A percentile compares a stretch with the other conserved stretches of the same genome.
phyloP scores from a whole-genome alignment of 1,284 basidiomycete genomes.

The Schizophyllum commune region DNA sequence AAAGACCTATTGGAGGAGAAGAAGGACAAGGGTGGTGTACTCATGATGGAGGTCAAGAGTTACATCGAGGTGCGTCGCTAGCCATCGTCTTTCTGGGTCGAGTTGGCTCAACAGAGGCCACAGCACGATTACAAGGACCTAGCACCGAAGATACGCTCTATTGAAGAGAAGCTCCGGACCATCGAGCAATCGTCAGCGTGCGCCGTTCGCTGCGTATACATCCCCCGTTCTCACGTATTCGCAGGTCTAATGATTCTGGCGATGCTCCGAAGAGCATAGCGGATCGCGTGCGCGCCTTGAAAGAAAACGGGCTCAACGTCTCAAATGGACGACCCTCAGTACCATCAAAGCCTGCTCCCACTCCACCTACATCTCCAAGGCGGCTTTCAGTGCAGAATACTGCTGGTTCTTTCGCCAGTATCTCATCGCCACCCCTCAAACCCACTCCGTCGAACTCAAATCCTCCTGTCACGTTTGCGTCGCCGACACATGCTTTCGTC shows the following conservation, averaged over 20 bases:
- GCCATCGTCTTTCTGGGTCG: slow-evolving; percentile 14
- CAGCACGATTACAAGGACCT: slow-evolving; percentile 39
- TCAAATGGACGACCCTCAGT: slow-evolving; percentile 44
- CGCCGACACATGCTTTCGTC: slow-evolving; percentile 49
- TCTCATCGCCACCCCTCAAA: slow-evolving; percentile 23
- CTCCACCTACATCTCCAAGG: slow-evolving; percentile 30
- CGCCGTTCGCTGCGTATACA: slow-evolving; percentile 28
- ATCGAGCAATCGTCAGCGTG: slow-evolving; percentile 36
- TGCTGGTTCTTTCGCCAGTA: slow-evolving; percentile 15
- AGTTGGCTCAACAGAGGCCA: slow-evolving; percentile 4
- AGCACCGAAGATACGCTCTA: slow-evolving; percentile 32
- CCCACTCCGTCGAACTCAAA: slow-evolving; percentile 25
- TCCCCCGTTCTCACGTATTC: neutral
- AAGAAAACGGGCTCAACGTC: slow-evolving; percentile 51
- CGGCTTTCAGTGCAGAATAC: slow-evolving; percentile 18
- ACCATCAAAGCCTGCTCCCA: slow-evolving; percentile 31
- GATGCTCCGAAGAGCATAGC: slow-evolving; percentile 51
- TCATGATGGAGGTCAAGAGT: slow-evolving; percentile 49
- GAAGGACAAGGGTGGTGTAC: slow-evolving; percentile 32
- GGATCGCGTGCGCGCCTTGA: slow-evolving; percentile 65
- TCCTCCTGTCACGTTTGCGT: slow-evolving; percentile 1
- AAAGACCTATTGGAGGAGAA: slow-evolving; percentile 32
- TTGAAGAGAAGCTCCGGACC: slow-evolving; percentile 54
- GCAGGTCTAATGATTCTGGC: slow-evolving; percentile 21
- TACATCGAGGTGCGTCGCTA: slow-evolving; percentile 47